Conservation (phyloP, 2,329 filamentous ascomycete species). For the Colletotrichum agaves region DNA sequence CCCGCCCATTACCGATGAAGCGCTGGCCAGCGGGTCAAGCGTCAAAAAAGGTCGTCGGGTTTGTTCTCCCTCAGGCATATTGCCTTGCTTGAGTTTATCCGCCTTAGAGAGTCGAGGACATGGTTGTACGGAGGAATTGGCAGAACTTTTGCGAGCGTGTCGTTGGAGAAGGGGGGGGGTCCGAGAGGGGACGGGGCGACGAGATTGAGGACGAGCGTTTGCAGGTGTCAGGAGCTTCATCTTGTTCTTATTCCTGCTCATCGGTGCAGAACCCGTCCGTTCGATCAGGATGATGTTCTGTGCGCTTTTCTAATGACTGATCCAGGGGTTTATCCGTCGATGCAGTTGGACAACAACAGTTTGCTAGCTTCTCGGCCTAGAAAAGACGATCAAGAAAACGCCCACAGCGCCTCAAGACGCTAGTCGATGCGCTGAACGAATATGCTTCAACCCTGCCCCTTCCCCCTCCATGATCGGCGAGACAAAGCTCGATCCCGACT, state of each 20-base stretch:
- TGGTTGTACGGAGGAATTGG: constrained; percentile 6
- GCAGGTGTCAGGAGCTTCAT: constrained; percentile 20
- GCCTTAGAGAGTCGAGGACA: constrained; percentile 13
- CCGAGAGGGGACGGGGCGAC: constrained; percentile 1
- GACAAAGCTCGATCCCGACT: constrained; percentile 26
- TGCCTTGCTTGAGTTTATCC: not conserved
- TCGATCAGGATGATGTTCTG: not conserved
- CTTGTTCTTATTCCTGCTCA: no score
- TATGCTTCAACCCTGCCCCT: not conserved
- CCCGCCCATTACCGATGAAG: constrained; percentile 30
- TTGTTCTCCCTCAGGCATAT: constrained; percentile 22
- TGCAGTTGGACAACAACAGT: constrained; percentile 13
- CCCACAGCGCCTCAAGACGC: constrained; percentile 19
- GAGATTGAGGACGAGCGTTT: constrained; percentile 12
- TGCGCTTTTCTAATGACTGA: not conserved
- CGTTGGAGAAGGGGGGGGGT: not conserved
- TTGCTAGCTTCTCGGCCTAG: constrained; percentile 20
- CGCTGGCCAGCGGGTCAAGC: constrained; percentile 26
- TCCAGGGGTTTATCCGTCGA: not conserved
- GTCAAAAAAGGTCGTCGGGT: not conserved
- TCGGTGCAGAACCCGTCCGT: no score
- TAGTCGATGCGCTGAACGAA: constrained; percentile 20
- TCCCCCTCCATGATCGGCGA: constrained; percentile 29
- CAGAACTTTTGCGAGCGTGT: constrained; percentile 4
- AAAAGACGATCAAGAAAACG: constrained; percentile 3